Evolutionary conservation across 2,329 filamentous ascomycete species (phyloP), one percentile per base, ranked within the genome.

Genomic region (Trichoderma aggressivum): DNA sequence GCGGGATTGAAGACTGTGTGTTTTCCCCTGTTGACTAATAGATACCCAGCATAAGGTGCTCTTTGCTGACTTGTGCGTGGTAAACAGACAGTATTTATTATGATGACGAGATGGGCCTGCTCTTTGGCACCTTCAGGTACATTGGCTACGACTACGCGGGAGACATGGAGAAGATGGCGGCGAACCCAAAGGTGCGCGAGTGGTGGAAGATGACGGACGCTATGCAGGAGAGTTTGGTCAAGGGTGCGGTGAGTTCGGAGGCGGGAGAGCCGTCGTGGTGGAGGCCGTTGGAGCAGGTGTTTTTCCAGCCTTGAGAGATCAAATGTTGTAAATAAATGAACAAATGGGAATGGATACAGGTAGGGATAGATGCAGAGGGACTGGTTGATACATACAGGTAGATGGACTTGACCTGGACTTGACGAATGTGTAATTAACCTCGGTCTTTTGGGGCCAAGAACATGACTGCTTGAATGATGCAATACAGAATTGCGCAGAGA

Each of bases 191-290:
- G 77, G 91, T 94, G 39, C 86, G 88, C 70, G 89, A 92, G 79
- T 95, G 92, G 93, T 95, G 92, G 92, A 83, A 83, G 71, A 91
- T 94, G 89, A 94, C 92, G 63, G 92, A 95, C 79, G 84, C 84
- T 16, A 93, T 90, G 84, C 92, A 94, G 81, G 90, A 89, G 80
- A 86, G 84, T 58, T 78, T 91, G 34, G 87, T 91, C 2, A 84
- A 86, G 0, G 89, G 88, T 0, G 89, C 88, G 2, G 85, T 82
- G 75, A 86, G 84, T 72, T 90, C 88, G 73, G 85, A 87, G 74
- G 84, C 86, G 7, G 89, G 88, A 2, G 85, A 84, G 74, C 87
- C 87, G n/a, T 78, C 85, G 12, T 92, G 91, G 91, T 93, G 91
- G 91, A 89, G 87, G 77, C 86, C 85, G 2, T 78, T 91, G 24